Base-by-base conservation (phyloP, 768 basidiomycete species). In the Mycena floridula region DNA sequence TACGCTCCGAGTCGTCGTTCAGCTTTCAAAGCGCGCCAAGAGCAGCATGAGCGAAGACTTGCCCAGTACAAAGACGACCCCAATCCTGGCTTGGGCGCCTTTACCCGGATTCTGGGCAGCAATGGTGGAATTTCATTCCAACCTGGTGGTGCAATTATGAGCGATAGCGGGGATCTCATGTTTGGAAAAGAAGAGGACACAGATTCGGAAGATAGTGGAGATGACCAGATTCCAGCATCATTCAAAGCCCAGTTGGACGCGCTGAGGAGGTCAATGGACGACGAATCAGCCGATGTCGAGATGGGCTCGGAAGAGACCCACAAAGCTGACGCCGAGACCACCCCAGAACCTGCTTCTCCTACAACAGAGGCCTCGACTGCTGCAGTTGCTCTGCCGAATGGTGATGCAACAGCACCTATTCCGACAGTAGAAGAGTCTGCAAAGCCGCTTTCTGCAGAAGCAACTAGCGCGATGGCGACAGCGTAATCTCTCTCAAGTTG, bases 41-140 rank as follows among this genome's bases (percentile, higher is more conserved):
- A 84, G 79, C 77, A 40, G 32, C 48, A 42, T 36, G 47, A 56
- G 43, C 50, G 55, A 30, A 40, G 50, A 25, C 64, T 66, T 38
- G 61, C 63, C 4, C 67, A 70, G 42, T 64, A 68, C 32, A 46
- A 52, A 45, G 40, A 51, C 48, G 44, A 45, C 24, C 28, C 56
- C 63, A 18, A 51, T 58, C 25, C 39, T 50, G 61, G 70, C 43
- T 58, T 74, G 51, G 62, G 72, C 36, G 67, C 70, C 42, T 68
- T 81, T 52, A 76, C 81, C 23, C 73, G 73, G 45, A 74, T 81
- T 24, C 59, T 84, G 40, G 75, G 73, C 54, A 64, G 72, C 59
- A 60, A 64, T 7, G 77, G 79, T 24, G 83, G 84, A 25, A 82
- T 90, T 48, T 80, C 81, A 13, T 84, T 82, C 59, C 64, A 70